phyloP scores from a whole-genome alignment of 2,329 filamentous ascomycete species.

The Venturiaceae sp. region DNA sequence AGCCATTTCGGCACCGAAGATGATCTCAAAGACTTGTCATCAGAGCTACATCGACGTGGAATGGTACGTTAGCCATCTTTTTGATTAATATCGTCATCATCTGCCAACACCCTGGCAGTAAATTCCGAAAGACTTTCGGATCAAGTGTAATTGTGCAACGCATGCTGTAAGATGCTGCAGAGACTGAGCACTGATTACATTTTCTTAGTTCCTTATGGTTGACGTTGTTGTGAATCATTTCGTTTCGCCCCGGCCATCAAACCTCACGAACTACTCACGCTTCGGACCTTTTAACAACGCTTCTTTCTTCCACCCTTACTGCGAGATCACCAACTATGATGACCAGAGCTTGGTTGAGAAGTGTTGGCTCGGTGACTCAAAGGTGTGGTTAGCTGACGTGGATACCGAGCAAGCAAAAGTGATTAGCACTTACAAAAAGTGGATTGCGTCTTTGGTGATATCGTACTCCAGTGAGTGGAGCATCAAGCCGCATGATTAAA shows the following conservation, averaged over 20 bases:
- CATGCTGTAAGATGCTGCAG: neutral
- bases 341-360: constrained; percentile 35
- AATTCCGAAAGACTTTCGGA: too few species aligned
- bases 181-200: too few species aligned
- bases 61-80: too few species aligned
- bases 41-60: constrained; percentile 42
- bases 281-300: constrained; percentile 45
- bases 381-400: constrained; percentile 34
- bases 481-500: neutral
- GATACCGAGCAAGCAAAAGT: constrained; percentile 28
- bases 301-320: constrained; percentile 52
- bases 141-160: too few species aligned
- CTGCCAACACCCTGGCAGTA: neutral
- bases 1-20: constrained; percentile 47
- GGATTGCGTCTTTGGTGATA: constrained; percentile 29
- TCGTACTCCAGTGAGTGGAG: constrained; percentile 25
- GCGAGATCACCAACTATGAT: constrained; percentile 44
- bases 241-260: constrained; percentile 38
- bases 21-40: constrained; percentile 48
- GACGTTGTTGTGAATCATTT: constrained; percentile 51
- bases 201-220: constrained; percentile 51
- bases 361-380: constrained; percentile 43
- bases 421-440: constrained; percentile 28
- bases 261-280: constrained; percentile 28
- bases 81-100: too few species aligned